phyloP scores from a whole-genome alignment of 495 filamentous ascomycete species.

The Tuber melanosporum region DNA sequence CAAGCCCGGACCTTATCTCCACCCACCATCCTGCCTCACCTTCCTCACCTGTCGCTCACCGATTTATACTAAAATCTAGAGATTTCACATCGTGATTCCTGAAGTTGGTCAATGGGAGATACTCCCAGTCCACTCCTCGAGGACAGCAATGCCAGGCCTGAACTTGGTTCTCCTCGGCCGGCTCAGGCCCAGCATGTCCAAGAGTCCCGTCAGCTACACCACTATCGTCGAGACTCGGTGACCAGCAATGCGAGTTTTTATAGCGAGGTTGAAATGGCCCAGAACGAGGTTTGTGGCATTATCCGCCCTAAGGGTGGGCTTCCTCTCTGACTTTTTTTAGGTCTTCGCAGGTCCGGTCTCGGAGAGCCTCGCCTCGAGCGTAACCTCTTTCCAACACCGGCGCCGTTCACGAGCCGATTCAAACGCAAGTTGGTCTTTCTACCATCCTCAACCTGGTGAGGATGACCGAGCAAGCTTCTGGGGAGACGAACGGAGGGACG shows the following conservation, averaged over 20 bases:
- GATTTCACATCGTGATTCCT: background rate
- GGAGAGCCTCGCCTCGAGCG: slow-evolving; percentile 86
- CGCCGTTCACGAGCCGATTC: slow-evolving; percentile 66
- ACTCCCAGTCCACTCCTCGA: background rate
- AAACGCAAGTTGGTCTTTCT: slow-evolving; percentile 82
- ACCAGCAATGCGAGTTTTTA: slow-evolving; percentile 78
- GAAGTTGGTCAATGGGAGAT: background rate
- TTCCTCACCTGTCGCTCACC: background rate
- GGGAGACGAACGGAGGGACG: slow-evolving; percentile 43
- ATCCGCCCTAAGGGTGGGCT: background rate
- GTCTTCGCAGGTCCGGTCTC: slow-evolving; percentile 89
- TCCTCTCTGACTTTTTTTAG: slow-evolving; percentile 46
- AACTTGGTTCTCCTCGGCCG: background rate
- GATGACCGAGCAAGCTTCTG: slow-evolving; percentile 51
- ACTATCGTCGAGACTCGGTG: slow-evolving; percentile 62
- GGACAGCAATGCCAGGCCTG: background rate
- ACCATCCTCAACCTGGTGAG: slow-evolving; percentile 53
- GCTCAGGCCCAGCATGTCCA: background rate
- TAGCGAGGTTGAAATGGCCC: slow-evolving; percentile 97
- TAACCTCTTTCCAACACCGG: slow-evolving; percentile 79
- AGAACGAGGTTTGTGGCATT: slow-evolving; percentile 64
- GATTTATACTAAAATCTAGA: background rate
- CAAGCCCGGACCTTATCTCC: background rate
- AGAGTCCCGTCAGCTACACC: background rate
- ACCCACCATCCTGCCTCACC: background rate